Evolutionary conservation across 768 basidiomycete species (phyloP), one percentile per base, ranked within the genome.

Genomic region (Cytidiella melzeri): DNA sequence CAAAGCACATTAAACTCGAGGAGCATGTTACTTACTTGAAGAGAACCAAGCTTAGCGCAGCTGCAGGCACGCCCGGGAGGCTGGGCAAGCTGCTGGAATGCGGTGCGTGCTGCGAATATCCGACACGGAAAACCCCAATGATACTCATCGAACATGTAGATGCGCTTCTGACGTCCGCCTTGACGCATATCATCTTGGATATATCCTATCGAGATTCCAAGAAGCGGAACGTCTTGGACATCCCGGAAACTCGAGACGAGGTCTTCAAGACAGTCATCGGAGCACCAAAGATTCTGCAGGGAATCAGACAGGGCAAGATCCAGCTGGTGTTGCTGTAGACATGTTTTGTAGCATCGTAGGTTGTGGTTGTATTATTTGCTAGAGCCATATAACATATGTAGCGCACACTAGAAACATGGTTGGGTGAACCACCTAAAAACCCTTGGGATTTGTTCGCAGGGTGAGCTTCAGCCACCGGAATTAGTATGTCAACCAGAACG

Each of bases 21-120:
- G 89, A 94, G 50, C 94, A 98, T 65, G 80, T 87, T 60, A 72
- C 80, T 13, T 90, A 92, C 69, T 74, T 98, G 59, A 75, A 77
- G 60, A 76, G 81, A 56, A 94, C 92, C n/a, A 89, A 85, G 63
- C 79, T 97, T 41, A 87, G 85, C 19, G 76, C 86, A 37, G 95
- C 92, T 18, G 90, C 88, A 23, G 95, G 95, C 18, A 99, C 95
- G 2, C 94, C 95, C 21, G 87, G 87, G 24, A 77, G 95, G 58
- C 71, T 98, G 37, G 92, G 90, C 47, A 95, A 95, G 65, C 69
- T 99, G 42, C 72, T 89, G 57, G 83, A 54, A 21, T 41, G 40
- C 19, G 53, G 53, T 51, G 36, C 27, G 21, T 43, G 37, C 1
- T n/a, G n/a, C n/a, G n/a, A n/a, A n/a, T n/a, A n/a, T n/a, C n/a